A percentile compares a stretch with the other conserved stretches of the same genome.
phyloP scores from a whole-genome alignment of 257 asterid genomes.

The Ilex asprella region DNA sequence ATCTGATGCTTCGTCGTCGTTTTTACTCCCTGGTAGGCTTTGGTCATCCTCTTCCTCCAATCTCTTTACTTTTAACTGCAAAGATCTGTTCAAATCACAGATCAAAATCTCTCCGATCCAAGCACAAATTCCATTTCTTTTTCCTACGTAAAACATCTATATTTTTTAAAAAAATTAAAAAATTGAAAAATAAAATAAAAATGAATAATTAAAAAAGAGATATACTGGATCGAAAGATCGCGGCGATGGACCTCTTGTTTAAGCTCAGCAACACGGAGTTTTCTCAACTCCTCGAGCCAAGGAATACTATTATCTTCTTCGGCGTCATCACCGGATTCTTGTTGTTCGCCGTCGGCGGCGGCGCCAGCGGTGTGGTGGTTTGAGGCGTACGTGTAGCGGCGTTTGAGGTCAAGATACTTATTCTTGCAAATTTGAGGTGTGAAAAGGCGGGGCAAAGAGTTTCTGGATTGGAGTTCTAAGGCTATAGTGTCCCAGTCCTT shows the following conservation, averaged over 20 bases:
- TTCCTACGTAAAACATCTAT: not conserved
- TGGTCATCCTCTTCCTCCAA: conserved; percentile 37
- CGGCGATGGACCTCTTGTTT: conserved; percentile 29
- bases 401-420: conserved; percentile 24
- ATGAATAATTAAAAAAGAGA: not conserved
- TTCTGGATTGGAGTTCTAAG: conserved; percentile 32
- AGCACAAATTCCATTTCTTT: not conserved
- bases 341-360: not conserved
- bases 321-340: not conserved
- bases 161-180: conserved; percentile 10
- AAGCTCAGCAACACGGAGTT: conserved; percentile 34
- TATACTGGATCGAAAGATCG: conserved; percentile 31
- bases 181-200: not conserved
- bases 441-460: conserved; percentile 6
- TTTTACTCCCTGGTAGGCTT: conserved; percentile 8
- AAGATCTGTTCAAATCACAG: conserved; percentile 26
- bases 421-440: conserved; percentile 28
- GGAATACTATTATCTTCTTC: not conserved
- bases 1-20: conserved; percentile 27
- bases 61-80: conserved; percentile 35
- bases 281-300: conserved; percentile 33
- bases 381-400: conserved; percentile 15
- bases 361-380: conserved; percentile 4
- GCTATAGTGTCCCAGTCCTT: conserved; percentile 39
- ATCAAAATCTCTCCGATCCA: conserved; percentile 27